Evolutionary conservation across 179 eudicot species (phyloP).

Genomic region (Actinidia arguta): DNA sequence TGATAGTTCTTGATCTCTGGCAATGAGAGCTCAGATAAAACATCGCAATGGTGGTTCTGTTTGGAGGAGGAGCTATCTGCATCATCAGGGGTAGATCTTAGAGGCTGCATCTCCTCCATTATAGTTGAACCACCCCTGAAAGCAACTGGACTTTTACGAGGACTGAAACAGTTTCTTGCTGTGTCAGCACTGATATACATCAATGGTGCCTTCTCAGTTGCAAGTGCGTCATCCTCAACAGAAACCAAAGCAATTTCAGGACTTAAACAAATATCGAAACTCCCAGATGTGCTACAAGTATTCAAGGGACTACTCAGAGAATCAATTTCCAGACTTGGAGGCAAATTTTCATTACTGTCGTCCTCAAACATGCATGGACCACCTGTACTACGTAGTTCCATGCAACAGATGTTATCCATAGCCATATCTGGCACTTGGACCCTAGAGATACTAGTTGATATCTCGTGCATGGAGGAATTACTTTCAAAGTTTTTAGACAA

Average conservation of each 20-base stretch:
- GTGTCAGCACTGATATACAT: not conserved
- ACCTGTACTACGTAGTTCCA: constrained; percentile 5
- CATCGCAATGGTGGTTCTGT: constrained; percentile 21
- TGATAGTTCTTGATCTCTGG: constrained; percentile 24
- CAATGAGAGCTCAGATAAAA: constrained; percentile 23
- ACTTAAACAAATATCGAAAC: constrained; percentile 21
- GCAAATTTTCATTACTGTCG: constrained; percentile 17
- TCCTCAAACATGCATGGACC: constrained; percentile 22
- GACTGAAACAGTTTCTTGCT: constrained; percentile 20
- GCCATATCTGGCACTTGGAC: constrained; percentile 28
- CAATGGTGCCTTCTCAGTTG: constrained; percentile 22
- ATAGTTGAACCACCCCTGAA: constrained; percentile 14
- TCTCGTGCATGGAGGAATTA: constrained; percentile 22
- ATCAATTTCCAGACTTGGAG: constrained; percentile 14
- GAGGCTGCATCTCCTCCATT: constrained; percentile 28
- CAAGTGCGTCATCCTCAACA: constrained; percentile 25
- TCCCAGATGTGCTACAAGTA: constrained; percentile 21
- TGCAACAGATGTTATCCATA: constrained; percentile 13
- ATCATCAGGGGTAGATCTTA: constrained; percentile 16
- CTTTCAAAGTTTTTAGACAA: constrained; percentile 22
- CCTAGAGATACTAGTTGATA: constrained; percentile 16
- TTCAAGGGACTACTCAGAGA: constrained; percentile 18
- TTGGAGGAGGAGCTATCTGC: constrained; percentile 19
- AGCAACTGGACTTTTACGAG: constrained; percentile 18
- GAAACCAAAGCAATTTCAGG: constrained; percentile 26